These are phyloP conservation scores for Rosa multiflora DNA, from an alignment of 306 rosid species.

Conservation along the genomic window DNA sequence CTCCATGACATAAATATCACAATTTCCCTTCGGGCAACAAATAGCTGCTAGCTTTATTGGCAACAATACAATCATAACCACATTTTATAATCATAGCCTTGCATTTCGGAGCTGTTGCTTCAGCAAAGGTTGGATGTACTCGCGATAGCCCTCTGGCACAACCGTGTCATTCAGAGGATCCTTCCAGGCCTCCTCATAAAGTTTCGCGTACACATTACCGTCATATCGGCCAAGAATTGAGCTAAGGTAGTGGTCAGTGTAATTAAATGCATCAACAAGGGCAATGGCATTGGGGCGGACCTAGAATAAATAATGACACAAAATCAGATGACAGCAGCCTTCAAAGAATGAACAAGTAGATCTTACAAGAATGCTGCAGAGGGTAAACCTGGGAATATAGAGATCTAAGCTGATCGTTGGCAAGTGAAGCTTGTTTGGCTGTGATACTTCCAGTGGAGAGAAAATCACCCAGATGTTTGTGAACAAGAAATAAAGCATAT, in stretches of 20 bases:
- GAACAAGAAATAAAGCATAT: slow-evolving; percentile 77
- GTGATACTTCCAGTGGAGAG: slow-evolving; percentile 69
- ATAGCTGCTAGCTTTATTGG: slow-evolving; percentile 11
- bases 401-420: slow-evolving; percentile 72
- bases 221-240: slow-evolving; percentile 86
- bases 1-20: not conserved
- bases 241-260: slow-evolving; percentile 89
- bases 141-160: slow-evolving; percentile 79
- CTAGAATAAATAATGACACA: slow-evolving; percentile 31
- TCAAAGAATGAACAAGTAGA: not conserved
- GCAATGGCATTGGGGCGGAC: slow-evolving; percentile 86
- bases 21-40: not conserved
- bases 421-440: slow-evolving; percentile 76
- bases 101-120: slow-evolving; percentile 85
- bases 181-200: slow-evolving; percentile 93
- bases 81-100: slow-evolving; percentile 46
- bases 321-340: slow-evolving; percentile 18
- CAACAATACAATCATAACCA: not conserved
- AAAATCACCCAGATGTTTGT: slow-evolving; percentile 83
- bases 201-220: slow-evolving; percentile 88
- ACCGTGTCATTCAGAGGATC: slow-evolving; percentile 88
- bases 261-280: slow-evolving; percentile 89
- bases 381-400: slow-evolving; percentile 82
- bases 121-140: slow-evolving; percentile 80
- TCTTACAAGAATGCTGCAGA: not conserved